Evolutionary conservation across 1,284 basidiomycete genomes (phyloP).

Genomic region (Somion occarium): DNA sequence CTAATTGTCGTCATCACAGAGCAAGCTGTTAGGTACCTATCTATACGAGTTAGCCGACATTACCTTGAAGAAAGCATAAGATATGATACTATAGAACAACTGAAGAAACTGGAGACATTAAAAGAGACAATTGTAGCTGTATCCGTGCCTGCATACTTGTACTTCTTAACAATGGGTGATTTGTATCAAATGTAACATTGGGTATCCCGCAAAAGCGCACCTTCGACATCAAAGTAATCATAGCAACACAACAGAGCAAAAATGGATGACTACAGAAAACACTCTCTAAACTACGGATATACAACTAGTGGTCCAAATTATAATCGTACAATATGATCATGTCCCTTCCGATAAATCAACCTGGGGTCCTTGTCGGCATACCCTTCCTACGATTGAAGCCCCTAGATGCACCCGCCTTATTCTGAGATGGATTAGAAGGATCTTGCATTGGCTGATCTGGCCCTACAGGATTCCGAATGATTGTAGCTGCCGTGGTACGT

Average conservation of each 20-base stretch:
- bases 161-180: too few relatives aligned
- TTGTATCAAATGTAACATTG: too few relatives aligned
- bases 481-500: neutral
- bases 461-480: slow-evolving; percentile 16
- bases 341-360: neutral
- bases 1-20: slow-evolving; percentile 11
- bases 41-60: slow-evolving; percentile 17
- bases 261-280: too few relatives aligned
- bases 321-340: too few relatives aligned
- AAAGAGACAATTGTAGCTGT: neutral
- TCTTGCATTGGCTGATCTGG: slow-evolving; percentile 2
- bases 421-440: too few relatives aligned
- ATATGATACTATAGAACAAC: neutral
- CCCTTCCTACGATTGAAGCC: slow-evolving; percentile 5
- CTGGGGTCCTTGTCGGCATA: neutral
- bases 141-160: too few relatives aligned
- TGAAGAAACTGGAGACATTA: neutral
- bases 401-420: slow-evolving; percentile 2
- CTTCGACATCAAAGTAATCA: too few relatives aligned
- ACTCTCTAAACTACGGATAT: too few relatives aligned
- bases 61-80: slow-evolving; percentile 12
- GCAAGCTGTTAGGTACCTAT: slow-evolving; percentile 16
- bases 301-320: too few relatives aligned
- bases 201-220: too few relatives aligned
- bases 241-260: too few relatives aligned